Percentiles rank a stretch among this genome's conserved stretches.
These are phyloP conservation scores for Chrysochromulina tobinii DNA, from an alignment of 78 protist genomes.

Conservation along the genomic window DNA sequence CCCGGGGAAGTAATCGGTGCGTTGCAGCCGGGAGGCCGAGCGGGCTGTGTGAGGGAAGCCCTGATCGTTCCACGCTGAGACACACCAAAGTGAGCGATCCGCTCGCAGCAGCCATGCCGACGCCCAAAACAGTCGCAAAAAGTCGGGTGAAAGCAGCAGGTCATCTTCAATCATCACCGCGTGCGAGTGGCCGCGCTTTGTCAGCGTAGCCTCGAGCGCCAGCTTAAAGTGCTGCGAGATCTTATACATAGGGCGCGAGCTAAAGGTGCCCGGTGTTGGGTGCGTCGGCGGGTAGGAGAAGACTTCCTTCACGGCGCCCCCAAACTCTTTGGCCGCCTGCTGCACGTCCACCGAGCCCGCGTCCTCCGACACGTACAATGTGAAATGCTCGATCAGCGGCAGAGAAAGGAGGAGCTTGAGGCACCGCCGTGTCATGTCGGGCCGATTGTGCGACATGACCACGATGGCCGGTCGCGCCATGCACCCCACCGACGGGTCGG, in stretches of 20 bases:
- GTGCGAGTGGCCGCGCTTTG: background rate
- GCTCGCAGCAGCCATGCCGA: constrained; percentile 56
- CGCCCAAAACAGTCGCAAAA: constrained; percentile 63
- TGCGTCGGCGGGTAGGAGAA: background rate
- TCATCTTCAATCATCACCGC: constrained; percentile 2
- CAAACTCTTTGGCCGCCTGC: background rate
- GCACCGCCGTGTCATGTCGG: background rate
- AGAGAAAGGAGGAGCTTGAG: background rate
- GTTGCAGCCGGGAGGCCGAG: constrained; percentile 11
- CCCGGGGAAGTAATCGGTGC: constrained; percentile 91
- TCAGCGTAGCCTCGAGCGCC: background rate
- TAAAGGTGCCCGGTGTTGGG: too few species aligned
- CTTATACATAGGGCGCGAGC: too few species aligned
- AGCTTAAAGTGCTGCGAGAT: background rate
- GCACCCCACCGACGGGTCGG: background rate
- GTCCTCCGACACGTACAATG: background rate
- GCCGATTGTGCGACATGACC: background rate
- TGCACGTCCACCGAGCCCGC: background rate
- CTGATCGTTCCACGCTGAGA: constrained; percentile 88
- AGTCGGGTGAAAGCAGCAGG: constrained; percentile 70
- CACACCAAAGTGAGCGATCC: constrained; percentile 68
- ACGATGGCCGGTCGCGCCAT: background rate
- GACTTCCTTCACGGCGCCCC: background rate
- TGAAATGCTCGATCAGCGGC: background rate
- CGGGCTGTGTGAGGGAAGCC: background rate